Evolutionary conservation across 305 asterid genomes (phyloP), one percentile per base, ranked within the genome.

Genomic region (Caryopteris hybrid): DNA sequence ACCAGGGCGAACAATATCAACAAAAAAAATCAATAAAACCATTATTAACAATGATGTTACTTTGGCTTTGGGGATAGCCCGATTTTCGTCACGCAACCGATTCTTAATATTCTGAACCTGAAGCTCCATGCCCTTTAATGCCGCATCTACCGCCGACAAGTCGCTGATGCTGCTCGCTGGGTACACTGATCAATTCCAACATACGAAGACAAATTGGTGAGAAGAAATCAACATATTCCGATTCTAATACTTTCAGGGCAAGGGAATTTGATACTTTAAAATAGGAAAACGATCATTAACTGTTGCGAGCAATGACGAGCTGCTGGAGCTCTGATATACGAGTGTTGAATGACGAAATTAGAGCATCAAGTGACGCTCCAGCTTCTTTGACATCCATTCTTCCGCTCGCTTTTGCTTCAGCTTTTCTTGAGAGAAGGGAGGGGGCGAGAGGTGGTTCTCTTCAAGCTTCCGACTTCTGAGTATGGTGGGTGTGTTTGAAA

Each of bases 21-120:
- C 4, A 18, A 6, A 47, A 69, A 34, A 12, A 46, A 61, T 3
- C 34, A 45, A 45, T 0, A 25, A 27, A 27, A 51, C 8, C 20
- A 23, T 4, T 7, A 41, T 2, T 5, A 52, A 13, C 13, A 59
- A 14, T 52, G 34, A 31, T 17, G 22, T 52, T 80, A 84, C 98
- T 71, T 90, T 88, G 68, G 97, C 95, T 74, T 93, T 93, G 61
- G 98, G 98, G 33, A 93, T 90, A 59, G 95, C 93, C 71, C 81
- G 89, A 69, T 84, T 76, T 74, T 93, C 98, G 43, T 93, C 96
- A 48, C 86, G 92, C 72, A 88, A 20, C 8, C 95, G 87, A 70
- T 79, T 73, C 75, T 83, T 88, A 66, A 93, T 88, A 60, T 85
- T 82, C 62, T 75, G 90, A 61, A 93, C 96, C 84, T 93, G 98